A percentile compares a stretch with the other conserved stretches of the same genome.
Evolutionary conservation across 768 basidiomycete species (phyloP).

Genomic region (Russula griseocarnosa): DNA sequence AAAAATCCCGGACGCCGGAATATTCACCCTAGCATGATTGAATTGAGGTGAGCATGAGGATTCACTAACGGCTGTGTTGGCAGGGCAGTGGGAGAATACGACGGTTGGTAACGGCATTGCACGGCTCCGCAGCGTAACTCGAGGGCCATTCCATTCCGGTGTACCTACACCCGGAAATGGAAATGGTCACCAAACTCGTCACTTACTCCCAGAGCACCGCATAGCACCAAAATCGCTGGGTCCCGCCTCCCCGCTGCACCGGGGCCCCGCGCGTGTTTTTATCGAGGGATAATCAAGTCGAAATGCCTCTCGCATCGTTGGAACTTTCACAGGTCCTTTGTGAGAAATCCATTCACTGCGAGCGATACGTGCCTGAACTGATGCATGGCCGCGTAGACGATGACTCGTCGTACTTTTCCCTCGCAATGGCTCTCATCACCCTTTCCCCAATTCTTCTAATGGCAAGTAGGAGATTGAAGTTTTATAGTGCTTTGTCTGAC

Average conservation of each 20-base stretch:
- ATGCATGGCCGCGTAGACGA: slow-evolving; percentile 33
- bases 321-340: slow-evolving; percentile 35
- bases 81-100: too few relatives aligned
- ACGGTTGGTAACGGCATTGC: too few relatives aligned
- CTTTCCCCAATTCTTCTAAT: slow-evolving; percentile 37
- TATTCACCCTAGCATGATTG: too few relatives aligned
- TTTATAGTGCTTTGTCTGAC: background rate
- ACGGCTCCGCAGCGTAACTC: too few relatives aligned
- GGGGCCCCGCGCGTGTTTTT: too few relatives aligned
- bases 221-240: background rate
- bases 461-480: slow-evolving; percentile 20
- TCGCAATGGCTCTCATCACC: slow-evolving; percentile 34
- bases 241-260: background rate
- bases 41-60: too few relatives aligned
- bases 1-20: too few relatives aligned
- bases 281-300: background rate
- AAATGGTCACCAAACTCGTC: too few relatives aligned
- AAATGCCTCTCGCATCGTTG: slow-evolving; percentile 25
- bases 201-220: background rate
- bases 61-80: too few relatives aligned
- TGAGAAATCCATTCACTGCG: slow-evolving; percentile 18
- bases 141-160: too few relatives aligned
- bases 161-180: too few relatives aligned
- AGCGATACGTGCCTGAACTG: background rate
- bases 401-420: slow-evolving; percentile 32